These are phyloP conservation scores for Flammula alnicola DNA, from an alignment of 1,284 basidiomycete genomes.

Conservation along the genomic window DNA sequence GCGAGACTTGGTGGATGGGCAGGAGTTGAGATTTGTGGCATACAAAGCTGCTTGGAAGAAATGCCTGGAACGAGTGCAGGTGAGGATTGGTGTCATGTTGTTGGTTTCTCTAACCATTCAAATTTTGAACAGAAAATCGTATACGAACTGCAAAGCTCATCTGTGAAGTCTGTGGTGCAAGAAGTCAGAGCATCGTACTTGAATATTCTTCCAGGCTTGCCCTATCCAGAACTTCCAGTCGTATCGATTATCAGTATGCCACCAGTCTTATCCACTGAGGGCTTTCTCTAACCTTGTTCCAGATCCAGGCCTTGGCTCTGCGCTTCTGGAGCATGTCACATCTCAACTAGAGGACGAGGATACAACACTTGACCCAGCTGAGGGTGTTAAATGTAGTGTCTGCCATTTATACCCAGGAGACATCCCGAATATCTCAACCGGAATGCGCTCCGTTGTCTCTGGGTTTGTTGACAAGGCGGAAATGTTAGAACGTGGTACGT, in stretches of 20 bases:
- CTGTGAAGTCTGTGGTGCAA: conserved; percentile 44
- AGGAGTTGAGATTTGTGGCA: conserved; percentile 47
- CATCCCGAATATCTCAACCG: conserved; percentile 52
- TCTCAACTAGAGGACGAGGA: conserved; percentile 31
- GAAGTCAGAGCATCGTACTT: conserved; percentile 45
- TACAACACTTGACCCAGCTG: conserved; percentile 4
- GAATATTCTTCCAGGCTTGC: conserved; percentile 47
- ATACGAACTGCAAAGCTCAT: conserved; percentile 46
- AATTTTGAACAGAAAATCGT: conserved; percentile 43
- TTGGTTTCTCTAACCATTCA: conserved; percentile 1
- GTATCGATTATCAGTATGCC: conserved; percentile 58
- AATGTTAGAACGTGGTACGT: conserved; percentile 30
- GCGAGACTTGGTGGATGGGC: conserved; percentile 45
- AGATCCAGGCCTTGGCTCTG: conserved; percentile 35
- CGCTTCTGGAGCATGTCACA: conserved; percentile 51
- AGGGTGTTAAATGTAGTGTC: conserved; percentile 36
- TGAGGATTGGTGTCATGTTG: conserved; percentile 26
- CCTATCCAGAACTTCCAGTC: conserved; percentile 57
- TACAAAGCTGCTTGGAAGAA: conserved; percentile 55
- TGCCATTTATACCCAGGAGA: conserved; percentile 62
- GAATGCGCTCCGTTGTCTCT: conserved; percentile 61
- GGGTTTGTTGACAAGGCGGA: conserved; percentile 51
- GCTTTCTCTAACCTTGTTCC: neutral
- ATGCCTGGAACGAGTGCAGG: conserved; percentile 52
- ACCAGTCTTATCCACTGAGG: neutral